These are phyloP conservation scores for Miscanthus sacchariflorus DNA, from an alignment of 202 grass and related monocot genomes.

Conservation along the genomic window DNA sequence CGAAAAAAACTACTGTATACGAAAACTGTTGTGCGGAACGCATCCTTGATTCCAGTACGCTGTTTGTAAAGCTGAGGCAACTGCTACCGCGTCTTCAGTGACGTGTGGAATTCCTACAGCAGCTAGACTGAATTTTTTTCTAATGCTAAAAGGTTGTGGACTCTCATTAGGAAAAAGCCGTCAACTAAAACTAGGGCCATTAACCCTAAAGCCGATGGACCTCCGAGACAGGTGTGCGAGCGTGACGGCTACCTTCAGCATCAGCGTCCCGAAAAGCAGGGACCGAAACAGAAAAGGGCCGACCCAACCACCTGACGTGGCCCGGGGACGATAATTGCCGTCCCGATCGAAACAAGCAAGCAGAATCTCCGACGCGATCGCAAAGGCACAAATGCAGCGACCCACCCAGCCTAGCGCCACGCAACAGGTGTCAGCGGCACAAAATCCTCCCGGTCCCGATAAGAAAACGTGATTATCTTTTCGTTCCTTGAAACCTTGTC, in stretches of 20 bases:
- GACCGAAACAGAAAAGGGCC: not conserved
- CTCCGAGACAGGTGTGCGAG: constrained; percentile 29
- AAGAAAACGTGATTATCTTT: constrained; percentile 26
- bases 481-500: not conserved
- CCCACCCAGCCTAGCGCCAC: not conserved
- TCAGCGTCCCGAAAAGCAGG: constrained; percentile 34
- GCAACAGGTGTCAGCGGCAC: constrained; percentile 48
- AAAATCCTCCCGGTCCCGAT: not conserved
- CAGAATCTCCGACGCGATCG: constrained; percentile 55
- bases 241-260: constrained; percentile 43
- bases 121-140: not conserved
- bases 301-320: constrained; percentile 36
- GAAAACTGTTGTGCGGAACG: not conserved
- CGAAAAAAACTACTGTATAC: not conserved
- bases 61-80: not conserved
- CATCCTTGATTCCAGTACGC: not conserved
- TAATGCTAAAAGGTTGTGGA: not conserved
- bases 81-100: not conserved
- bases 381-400: constrained; percentile 7
- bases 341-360: constrained; percentile 35
- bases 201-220: not conserved
- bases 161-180: not conserved
- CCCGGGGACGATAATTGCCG: constrained; percentile 38
- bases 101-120: constrained; percentile 7
- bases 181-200: not conserved